phyloP scores from a whole-genome alignment of 2,329 filamentous ascomycete species.

The Nothopassalora personata region DNA sequence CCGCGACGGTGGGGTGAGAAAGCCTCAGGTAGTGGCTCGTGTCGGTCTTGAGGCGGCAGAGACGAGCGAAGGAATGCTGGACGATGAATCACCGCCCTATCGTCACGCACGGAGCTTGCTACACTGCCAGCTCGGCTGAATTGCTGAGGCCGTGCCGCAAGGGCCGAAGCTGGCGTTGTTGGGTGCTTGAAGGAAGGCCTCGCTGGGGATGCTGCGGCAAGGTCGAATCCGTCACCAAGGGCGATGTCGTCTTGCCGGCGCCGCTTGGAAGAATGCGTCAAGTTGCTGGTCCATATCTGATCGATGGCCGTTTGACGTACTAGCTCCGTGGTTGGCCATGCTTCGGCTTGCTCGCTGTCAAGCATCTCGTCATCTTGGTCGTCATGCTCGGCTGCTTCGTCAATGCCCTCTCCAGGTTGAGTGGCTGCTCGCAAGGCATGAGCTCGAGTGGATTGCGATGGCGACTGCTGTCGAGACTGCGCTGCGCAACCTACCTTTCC shows the following conservation, averaged over 20 bases:
- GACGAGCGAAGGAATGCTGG: conserved; percentile 38
- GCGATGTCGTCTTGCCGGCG: conserved; percentile 20
- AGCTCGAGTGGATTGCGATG: conserved; percentile 11
- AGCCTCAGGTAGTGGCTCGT: conserved; percentile 44
- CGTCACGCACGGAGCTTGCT: conserved; percentile 7
- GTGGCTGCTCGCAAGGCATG: conserved; percentile 14
- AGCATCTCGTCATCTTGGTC: conserved; percentile 28
- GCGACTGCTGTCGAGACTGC: conserved; percentile 6
- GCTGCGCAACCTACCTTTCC: conserved; percentile 6
- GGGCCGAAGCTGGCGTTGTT: conserved; percentile 16
- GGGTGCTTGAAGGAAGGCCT: conserved; percentile 17
- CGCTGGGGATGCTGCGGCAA: conserved; percentile 9
- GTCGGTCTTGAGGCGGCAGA: conserved; percentile 26
- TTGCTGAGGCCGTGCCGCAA: conserved; percentile 4
- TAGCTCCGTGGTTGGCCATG: conserved; percentile 15
- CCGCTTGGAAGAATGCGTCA: conserved; percentile 29
- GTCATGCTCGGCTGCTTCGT: conserved; percentile 18
- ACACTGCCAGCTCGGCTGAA: conserved; percentile 14
- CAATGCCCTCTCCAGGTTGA: conserved; percentile 23
- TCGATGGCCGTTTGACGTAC: not conserved
- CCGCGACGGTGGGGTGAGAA: conserved; percentile 51
- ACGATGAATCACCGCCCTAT: conserved; percentile 19
- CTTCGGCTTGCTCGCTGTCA: conserved; percentile 13
- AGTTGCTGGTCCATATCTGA: conserved; percentile 5
- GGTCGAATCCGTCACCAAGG: conserved; percentile 1